Conservation (phyloP, 2,329 filamentous ascomycete genomes). For the Berkeleyomyces rouxiae region DNA sequence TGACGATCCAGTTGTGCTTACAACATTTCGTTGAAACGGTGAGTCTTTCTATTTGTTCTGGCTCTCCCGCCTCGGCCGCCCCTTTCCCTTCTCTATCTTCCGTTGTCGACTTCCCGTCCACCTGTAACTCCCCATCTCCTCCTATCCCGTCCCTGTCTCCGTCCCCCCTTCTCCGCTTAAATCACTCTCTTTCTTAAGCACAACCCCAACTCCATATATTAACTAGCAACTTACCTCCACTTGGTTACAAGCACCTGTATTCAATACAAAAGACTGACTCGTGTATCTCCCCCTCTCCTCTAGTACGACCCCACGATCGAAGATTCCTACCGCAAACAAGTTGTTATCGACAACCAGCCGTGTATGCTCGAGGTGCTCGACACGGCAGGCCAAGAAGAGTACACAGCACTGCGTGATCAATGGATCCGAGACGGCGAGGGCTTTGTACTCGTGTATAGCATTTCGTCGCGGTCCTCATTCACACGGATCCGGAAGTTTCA, state of each 20-base stretch:
- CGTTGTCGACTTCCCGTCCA: neutral
- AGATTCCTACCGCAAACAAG: conserved; percentile 75
- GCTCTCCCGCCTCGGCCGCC: neutral
- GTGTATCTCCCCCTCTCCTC: neutral
- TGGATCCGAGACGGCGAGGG: conserved; percentile 98
- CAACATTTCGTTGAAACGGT: conserved; percentile 96
- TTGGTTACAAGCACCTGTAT: too few species aligned
- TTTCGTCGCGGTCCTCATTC: conserved; percentile 91
- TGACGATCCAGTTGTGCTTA: conserved; percentile 91
- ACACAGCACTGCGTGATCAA: conserved; percentile 88
- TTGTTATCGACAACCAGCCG: conserved; percentile 83
- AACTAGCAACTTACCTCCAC: neutral
- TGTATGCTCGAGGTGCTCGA: conserved; percentile 97
- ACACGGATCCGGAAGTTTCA: conserved; percentile 89
- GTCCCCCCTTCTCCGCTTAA: neutral
- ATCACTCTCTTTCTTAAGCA: neutral
- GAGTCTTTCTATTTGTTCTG: conserved; percentile 22
- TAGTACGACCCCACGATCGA: conserved; percentile 79
- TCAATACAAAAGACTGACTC: neutral
- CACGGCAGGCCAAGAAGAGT: conserved; percentile 96
- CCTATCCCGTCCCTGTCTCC: neutral
- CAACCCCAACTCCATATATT: neutral
- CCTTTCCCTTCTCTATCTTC: neutral
- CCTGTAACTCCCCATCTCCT: neutral
- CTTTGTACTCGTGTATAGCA: conserved; percentile 95